Percentiles rank a stretch among this genome's conserved stretches.
These are phyloP conservation scores for Termitomyces sp. DNA, from an alignment of 768 basidiomycete genomes.

Conservation along the genomic window DNA sequence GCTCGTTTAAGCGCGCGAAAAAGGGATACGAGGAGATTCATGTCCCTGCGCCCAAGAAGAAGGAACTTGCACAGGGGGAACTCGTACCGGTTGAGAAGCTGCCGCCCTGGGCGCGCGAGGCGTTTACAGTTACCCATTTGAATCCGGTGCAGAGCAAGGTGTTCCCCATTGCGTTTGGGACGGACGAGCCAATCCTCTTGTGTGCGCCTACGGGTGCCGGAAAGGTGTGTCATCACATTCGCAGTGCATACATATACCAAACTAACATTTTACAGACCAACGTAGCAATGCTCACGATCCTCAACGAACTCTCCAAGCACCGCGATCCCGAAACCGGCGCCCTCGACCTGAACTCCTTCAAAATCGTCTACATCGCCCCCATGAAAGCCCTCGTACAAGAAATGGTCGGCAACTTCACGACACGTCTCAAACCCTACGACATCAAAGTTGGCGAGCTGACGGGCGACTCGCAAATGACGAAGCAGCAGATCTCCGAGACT, in stretches of 20 bases:
- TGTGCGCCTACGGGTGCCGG: slow-evolving; percentile 99
- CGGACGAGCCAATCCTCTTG: slow-evolving; percentile 90
- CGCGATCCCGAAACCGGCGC: slow-evolving; percentile 77
- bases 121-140: slow-evolving; percentile 78
- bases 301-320: slow-evolving; percentile 86
- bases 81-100: slow-evolving; percentile 68
- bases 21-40: slow-evolving; percentile 99
- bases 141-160: slow-evolving; percentile 94
- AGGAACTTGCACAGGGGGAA: slow-evolving; percentile 59
- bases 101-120: slow-evolving; percentile 84
- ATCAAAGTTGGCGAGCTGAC: slow-evolving; percentile 94
- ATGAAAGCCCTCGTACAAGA: slow-evolving; percentile 99
- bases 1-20: slow-evolving; percentile 93
- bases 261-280: slow-evolving; percentile 67
- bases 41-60: slow-evolving; percentile 88
- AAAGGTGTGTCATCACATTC: slow-evolving; percentile 66
- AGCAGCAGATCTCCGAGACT: slow-evolving; percentile 93
- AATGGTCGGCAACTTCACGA: slow-evolving; percentile 93
- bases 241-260: neutral
- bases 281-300: slow-evolving; percentile 92
- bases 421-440: slow-evolving; percentile 65
- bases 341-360: slow-evolving; percentile 88
- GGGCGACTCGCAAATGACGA: slow-evolving; percentile 97
- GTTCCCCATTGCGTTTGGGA: slow-evolving; percentile 90
- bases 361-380: slow-evolving; percentile 95